phyloP scores from a whole-genome alignment of 768 basidiomycete species.

The Mycena capillaripes region DNA sequence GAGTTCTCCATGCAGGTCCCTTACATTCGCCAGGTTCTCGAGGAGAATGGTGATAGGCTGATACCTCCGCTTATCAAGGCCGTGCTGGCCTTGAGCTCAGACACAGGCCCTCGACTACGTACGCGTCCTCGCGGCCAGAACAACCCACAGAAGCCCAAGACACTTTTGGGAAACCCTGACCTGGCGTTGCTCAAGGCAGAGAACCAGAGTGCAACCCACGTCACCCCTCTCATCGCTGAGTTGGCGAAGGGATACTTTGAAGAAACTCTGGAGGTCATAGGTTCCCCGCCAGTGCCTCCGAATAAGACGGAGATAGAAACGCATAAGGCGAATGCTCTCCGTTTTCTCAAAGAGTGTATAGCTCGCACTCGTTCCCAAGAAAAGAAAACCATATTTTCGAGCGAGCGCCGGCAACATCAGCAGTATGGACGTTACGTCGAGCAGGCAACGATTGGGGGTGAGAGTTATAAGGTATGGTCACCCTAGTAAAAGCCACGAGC shows the following conservation, averaged over 20 bases:
- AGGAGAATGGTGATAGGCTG: background rate
- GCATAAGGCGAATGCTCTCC: constrained; percentile 41
- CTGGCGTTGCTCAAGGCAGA: constrained; percentile 67
- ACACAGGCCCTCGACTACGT: background rate
- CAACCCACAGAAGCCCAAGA: constrained; percentile 36
- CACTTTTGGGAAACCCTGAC: constrained; percentile 62
- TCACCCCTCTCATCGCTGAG: constrained; percentile 71
- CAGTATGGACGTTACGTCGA: constrained; percentile 51
- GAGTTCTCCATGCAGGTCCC: constrained; percentile 8
- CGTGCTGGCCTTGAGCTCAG: constrained; percentile 1
- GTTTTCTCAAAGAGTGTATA: constrained; percentile 42
- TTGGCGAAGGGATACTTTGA: constrained; percentile 67
- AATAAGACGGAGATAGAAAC: constrained; percentile 45
- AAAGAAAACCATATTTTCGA: constrained; percentile 40
- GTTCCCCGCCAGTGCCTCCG: constrained; percentile 51
- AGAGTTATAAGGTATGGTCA: constrained; percentile 57
- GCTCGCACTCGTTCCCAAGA: constrained; percentile 41
- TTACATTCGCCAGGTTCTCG: constrained; percentile 20
- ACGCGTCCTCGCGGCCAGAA: background rate
- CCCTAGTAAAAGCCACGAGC: background rate
- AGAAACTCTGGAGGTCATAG: constrained; percentile 70
- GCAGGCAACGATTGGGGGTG: constrained; percentile 57
- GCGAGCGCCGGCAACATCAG: background rate
- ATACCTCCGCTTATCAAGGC: constrained; percentile 22
- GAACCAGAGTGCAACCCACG: constrained; percentile 69